Evolutionary conservation across 257 asterid genomes (phyloP).

Genomic region (Fraxinus cuspidata): DNA sequence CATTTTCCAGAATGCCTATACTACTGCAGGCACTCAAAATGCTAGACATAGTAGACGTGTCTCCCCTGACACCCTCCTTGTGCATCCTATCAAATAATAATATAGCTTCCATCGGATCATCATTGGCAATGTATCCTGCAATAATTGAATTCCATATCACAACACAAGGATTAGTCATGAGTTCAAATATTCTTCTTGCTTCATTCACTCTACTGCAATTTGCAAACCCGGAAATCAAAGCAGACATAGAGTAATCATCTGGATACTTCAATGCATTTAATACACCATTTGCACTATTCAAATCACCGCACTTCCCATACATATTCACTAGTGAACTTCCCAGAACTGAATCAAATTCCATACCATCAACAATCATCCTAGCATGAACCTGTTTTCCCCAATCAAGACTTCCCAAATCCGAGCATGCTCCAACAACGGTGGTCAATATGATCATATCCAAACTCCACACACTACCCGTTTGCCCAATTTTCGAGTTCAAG

Average conservation of each 20-base stretch:
- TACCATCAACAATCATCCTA: slow-evolving; percentile 44
- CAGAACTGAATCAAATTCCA: slow-evolving; percentile 64
- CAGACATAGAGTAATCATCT: slow-evolving; percentile 75
- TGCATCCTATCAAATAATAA: slow-evolving; percentile 53
- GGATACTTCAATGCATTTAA: slow-evolving; percentile 44
- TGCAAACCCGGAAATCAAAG: slow-evolving; percentile 70
- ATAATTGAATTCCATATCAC: slow-evolving; percentile 74
- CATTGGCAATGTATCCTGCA: slow-evolving; percentile 65
- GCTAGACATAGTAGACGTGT: slow-evolving; percentile 60
- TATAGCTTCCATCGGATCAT: slow-evolving; percentile 50
- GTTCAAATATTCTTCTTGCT: slow-evolving; percentile 58
- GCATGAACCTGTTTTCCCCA: slow-evolving; percentile 85
- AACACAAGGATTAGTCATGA: slow-evolving; percentile 48
- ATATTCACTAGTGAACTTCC: slow-evolving; percentile 74
- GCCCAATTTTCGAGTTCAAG: slow-evolving; percentile 36
- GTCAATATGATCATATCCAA: slow-evolving; percentile 62
- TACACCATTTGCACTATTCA: slow-evolving; percentile 51
- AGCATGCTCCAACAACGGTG: slow-evolving; percentile 65
- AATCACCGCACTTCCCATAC: slow-evolving; percentile 77
- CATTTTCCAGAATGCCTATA: slow-evolving; percentile 40
- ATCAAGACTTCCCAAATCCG: slow-evolving; percentile 42
- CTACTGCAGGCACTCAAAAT: slow-evolving; percentile 65
- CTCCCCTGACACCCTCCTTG: slow-evolving; percentile 47
- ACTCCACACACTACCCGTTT: slow-evolving; percentile 29
- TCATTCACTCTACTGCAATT: slow-evolving; percentile 59